Conservation (phyloP, 2,329 filamentous ascomycete genomes). For the Knoxdaviesia capensis region DNA sequence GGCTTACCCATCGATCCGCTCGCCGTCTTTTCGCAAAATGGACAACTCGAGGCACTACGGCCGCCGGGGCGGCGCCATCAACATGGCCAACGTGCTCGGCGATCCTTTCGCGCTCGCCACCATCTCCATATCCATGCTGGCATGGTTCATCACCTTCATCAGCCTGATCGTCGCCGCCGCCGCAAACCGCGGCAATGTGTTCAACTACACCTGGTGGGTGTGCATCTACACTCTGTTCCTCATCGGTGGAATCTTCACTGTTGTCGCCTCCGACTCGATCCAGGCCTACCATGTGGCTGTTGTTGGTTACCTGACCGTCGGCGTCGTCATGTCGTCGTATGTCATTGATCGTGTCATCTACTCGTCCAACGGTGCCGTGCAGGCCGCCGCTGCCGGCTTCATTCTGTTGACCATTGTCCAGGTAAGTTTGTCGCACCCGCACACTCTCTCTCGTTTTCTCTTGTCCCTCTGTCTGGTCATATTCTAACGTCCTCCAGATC, state of each 20-base stretch:
- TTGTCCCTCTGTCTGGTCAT: not conserved
- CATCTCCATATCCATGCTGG: slow-evolving; percentile 73
- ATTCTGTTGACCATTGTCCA: slow-evolving; percentile 86
- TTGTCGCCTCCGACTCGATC: slow-evolving; percentile 66
- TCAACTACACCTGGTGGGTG: slow-evolving; percentile 85
- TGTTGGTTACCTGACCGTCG: slow-evolving; percentile 68
- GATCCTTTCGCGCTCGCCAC: slow-evolving; percentile 94
- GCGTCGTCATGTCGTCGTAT: slow-evolving; percentile 68
- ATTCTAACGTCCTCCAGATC: slow-evolving; percentile 33
- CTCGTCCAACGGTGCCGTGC: slow-evolving; percentile 46
- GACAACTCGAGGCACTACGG: slow-evolving; percentile 44
- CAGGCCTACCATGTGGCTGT: slow-evolving; percentile 84
- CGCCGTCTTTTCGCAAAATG: slow-evolving; percentile 65
- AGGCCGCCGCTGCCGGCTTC: slow-evolving; percentile 81
- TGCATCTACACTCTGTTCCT: slow-evolving; percentile 69
- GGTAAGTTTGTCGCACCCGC: slow-evolving; percentile 30
- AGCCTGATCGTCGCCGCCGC: slow-evolving; percentile 36
- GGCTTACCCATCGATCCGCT: slow-evolving; percentile 51
- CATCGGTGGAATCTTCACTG: slow-evolving; percentile 60
- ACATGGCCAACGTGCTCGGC: slow-evolving; percentile 75
- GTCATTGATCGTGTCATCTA: slow-evolving; percentile 78
- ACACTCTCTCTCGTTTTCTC: not conserved
- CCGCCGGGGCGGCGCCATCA: slow-evolving; percentile 40
- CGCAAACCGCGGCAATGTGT: slow-evolving; percentile 22
- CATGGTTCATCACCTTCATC: slow-evolving; percentile 87